Evolutionary conservation across 2,329 filamentous ascomycete genomes (phyloP).

Genomic region (Cladosporium oxysporum): DNA sequence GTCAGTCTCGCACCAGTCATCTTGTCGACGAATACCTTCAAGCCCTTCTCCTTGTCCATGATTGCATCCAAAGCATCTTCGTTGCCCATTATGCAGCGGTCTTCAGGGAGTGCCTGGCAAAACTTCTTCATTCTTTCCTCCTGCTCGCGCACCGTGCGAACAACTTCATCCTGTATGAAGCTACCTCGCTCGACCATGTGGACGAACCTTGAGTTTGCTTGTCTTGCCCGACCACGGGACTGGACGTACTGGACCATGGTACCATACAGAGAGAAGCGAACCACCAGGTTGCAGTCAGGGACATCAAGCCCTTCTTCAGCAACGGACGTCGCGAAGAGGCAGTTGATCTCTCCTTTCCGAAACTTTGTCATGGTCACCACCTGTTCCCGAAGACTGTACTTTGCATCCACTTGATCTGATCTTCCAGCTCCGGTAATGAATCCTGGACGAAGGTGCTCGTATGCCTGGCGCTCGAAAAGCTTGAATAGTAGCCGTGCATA

Average conservation of each 20-base stretch:
- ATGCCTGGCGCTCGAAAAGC: conserved; percentile 61
- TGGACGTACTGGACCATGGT: conserved; percentile 96
- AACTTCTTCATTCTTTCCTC: conserved; percentile 69
- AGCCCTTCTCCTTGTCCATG: conserved; percentile 52
- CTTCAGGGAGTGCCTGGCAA: conserved; percentile 71
- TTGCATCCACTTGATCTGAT: conserved; percentile 49
- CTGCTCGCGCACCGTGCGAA: conserved; percentile 62
- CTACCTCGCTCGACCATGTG: conserved; percentile 81
- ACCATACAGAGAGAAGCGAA: conserved; percentile 81
- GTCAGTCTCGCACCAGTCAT: conserved; percentile 76
- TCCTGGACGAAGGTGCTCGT: conserved; percentile 61
- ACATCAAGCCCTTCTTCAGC: conserved; percentile 69
- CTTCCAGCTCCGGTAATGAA: conserved; percentile 64
- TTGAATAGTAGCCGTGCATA: conserved; percentile 74
- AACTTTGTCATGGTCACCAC: conserved; percentile 70
- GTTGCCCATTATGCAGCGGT: conserved; percentile 67
- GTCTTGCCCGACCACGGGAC: conserved; percentile 82
- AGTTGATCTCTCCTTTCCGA: conserved; percentile 59
- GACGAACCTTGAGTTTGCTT: conserved; percentile 74
- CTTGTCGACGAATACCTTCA: conserved; percentile 56
- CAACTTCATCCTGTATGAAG: conserved; percentile 55
- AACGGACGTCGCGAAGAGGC: conserved; percentile 64
- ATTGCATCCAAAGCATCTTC: conserved; percentile 60
- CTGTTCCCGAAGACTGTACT: conserved; percentile 72
- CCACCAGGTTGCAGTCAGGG: conserved; percentile 65